Base-by-base conservation (phyloP, 139 green algal genomes). In the Tetraselmis striata region DNA sequence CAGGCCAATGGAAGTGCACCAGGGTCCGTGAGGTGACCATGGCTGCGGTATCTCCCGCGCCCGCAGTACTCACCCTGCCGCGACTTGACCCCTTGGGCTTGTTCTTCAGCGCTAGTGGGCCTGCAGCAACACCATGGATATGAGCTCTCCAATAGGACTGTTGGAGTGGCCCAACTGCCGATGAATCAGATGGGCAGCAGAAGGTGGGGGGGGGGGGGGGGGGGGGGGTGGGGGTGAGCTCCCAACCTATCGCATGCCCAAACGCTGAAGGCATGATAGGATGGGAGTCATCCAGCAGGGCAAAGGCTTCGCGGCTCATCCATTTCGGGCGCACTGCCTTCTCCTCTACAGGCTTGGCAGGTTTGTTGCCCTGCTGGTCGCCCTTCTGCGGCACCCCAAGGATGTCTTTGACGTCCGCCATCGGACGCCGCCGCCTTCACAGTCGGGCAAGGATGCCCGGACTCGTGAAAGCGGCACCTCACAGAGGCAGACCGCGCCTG, bases 321-420 rank as follows among this genome's bases (percentile, higher is more conserved):
- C 93, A 94, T 75, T 96, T 90, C 31, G 94, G 93, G 11, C 90
- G 87, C 29, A 78, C 77, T 5, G 45, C 11, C n/a, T 83, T 85
- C 32, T 91, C 80, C 85, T 95, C n/a, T 92, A 45, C 23, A 2
- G 59, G 79, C 24, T 84, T 85, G 1, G 80, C 28, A n/a, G n/a
- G n/a, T 76, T 67, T 76, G 24, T 29, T 75, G 11, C 31, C 24
- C 28, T 1, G n/a, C 76, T 2, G 84, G 25, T 2, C n/a, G 0
- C 45, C 84, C 18, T 81, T 78, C 23, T 90, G 83, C 25, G 83
- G 75, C 59, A 98, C 84, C 2, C 95, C 95, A 23, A 98, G 87
- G 45, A 98, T 97, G 81, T 98, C 95, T 59, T 96, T 96, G 22
- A 96, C 88, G 81, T 98, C 94, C 0, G 87, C 88, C 93, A 97